Conservation (phyloP, 2,329 filamentous ascomycete genomes). For the Stagonosporopsis tanaceti region DNA sequence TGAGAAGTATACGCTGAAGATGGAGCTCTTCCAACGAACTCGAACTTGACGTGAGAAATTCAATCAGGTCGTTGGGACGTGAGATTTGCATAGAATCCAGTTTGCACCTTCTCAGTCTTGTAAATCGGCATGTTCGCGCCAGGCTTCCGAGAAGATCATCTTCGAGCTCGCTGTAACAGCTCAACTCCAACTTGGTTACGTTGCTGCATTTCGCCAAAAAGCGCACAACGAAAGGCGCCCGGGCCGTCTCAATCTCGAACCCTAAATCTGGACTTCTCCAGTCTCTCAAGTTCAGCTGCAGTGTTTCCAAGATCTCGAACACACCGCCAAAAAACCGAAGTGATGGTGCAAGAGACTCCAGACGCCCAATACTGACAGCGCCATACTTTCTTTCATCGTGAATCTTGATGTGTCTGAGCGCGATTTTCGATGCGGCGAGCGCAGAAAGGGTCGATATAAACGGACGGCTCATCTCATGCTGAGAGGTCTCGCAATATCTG, state of each 20-base stretch:
- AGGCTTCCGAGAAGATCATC: constrained; percentile 33
- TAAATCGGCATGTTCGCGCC: constrained; percentile 15
- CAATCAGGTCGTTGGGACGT: background rate
- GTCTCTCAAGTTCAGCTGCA: constrained; percentile 39
- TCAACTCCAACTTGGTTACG: constrained; percentile 27
- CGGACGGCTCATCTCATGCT: constrained; percentile 40
- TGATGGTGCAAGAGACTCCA: constrained; percentile 2
- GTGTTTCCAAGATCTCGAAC: constrained; percentile 9
- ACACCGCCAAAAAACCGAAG: background rate
- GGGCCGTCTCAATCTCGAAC: constrained; percentile 29
- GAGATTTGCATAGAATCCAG: background rate
- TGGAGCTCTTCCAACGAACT: background rate
- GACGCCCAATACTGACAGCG: constrained; percentile 1
- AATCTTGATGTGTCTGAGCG: background rate
- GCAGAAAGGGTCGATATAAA: constrained; percentile 37
- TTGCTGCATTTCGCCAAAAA: constrained; percentile 37
- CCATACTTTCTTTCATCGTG: background rate
- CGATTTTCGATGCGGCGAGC: constrained; percentile 4
- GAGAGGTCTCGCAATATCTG: constrained; percentile 32
- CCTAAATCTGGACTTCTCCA: constrained; percentile 36
- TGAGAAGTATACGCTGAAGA: background rate
- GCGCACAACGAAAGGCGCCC: constrained; percentile 37
- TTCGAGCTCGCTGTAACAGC: constrained; percentile 37
- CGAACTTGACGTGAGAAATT: background rate
- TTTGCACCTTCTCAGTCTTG: background rate